Base-by-base conservation (phyloP, 352 stramenopile genomes). In the Phytophthora vignae region DNA sequence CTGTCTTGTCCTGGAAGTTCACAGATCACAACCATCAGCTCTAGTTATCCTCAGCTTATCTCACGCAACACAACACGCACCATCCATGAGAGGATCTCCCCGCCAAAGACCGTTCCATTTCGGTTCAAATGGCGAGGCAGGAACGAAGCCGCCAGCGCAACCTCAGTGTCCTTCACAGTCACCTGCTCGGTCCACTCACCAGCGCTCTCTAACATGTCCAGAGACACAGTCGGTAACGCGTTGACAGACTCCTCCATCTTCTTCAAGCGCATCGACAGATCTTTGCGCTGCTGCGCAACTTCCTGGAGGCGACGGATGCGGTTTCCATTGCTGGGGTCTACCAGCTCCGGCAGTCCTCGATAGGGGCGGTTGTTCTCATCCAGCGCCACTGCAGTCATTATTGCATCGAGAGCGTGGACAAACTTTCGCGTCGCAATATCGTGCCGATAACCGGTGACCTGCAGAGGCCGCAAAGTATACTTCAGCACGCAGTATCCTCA, bases 21-120 rank as follows among this genome's bases (percentile, higher is more conserved):
- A 14, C 14, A 48, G 17, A 31, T 11, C 27, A n/a, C 38, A 46
- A 17, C 4, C 38, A 12, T 56, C 22, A 56, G 50, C 50, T 33
- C 38, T 12, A 29, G n/a, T 22, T 15, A 2, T 5, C 15, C 17
- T 44, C 3, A 8, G 21, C 4, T 14, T 15, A 38, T 8, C 25
- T 25, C 27, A 7, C 15, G 52, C 1, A 46, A 5, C 56, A 52
- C 0, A 46, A 4, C 57, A 52, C 44, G 17, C 48, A 75, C 81
- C 80, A 87, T 85, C 80, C 73, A 83, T n/a, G 61, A 73, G 10
- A 85, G 73, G 29, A 90, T 46, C 25, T 87, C 79, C 7, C 81
- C 83, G 11, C 83, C 83, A 53, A 87, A 90, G 25, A 90, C 70
- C n/a, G 74, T 88, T 14, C 83, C 56, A 54, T 81, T 78, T 42